These are phyloP conservation scores for Fusarium sp. DNA, from an alignment of 2,329 filamentous ascomycete species.

Conservation along the genomic window DNA sequence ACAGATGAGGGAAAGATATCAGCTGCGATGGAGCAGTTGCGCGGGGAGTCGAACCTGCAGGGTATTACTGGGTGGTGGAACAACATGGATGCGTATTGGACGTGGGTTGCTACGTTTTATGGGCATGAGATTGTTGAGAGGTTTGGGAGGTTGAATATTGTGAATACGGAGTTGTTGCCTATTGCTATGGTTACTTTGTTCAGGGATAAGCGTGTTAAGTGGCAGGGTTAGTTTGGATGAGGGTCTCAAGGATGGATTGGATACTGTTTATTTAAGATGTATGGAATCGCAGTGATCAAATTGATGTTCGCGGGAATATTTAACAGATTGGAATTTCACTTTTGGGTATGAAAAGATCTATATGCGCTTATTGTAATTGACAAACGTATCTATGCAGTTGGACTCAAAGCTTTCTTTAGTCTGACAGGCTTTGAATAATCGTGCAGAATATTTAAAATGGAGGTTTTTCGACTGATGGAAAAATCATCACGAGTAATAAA, in stretches of 20 bases:
- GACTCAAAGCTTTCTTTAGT: not conserved
- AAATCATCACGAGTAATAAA: not conserved
- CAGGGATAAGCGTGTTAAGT: slow-evolving; percentile 54
- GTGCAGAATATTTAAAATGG: no score
- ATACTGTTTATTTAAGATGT: no score
- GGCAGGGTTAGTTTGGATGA: slow-evolving; percentile 44
- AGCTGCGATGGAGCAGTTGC: slow-evolving; percentile 35
- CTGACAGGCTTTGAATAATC: fast-evolving
- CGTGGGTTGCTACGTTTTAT: slow-evolving; percentile 57
- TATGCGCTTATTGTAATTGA: not conserved
- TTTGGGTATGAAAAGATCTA: not conserved
- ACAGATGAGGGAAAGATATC: slow-evolving; percentile 39
- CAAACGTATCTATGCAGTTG: not conserved
- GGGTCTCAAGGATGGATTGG: fast-evolving
- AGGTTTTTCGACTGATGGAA: not conserved
- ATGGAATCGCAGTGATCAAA: fast-evolving
- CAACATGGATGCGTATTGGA: slow-evolving; percentile 55
- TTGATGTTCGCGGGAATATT: not conserved
- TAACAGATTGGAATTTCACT: not conserved
- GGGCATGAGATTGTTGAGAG: slow-evolving; percentile 54
- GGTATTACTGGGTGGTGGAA: slow-evolving; percentile 43
- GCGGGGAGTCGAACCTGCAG: slow-evolving; percentile 19
- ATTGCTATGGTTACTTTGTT: slow-evolving; percentile 59
- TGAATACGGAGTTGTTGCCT: slow-evolving; percentile 56
- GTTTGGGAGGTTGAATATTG: slow-evolving; percentile 57